Evolutionary conservation across 345 rosid genomes (phyloP).

Genomic region (thale cress (Arabidopsis thaliana)): TAIR10.1 NC_003074.8:8449501-8450000

Average conservation of each 20-base stretch:
- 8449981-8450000: slow-evolving; percentile 77
- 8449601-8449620: slow-evolving; percentile 54
- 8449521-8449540: slow-evolving; percentile 88
- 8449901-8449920: slow-evolving; percentile 51
- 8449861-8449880: slow-evolving; percentile 61
- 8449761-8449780: slow-evolving; percentile 54
- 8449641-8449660: slow-evolving; percentile 55
- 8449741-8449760: slow-evolving; percentile 55
- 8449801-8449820: slow-evolving; percentile 79
- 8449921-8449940: slow-evolving; percentile 65
- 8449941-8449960: slow-evolving; percentile 58
- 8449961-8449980: slow-evolving; percentile 63
- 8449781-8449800: slow-evolving; percentile 70
- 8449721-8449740: slow-evolving; percentile 51
- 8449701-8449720: slow-evolving; percentile 53
- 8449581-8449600: slow-evolving; percentile 63
- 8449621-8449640: slow-evolving; percentile 54
- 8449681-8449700: slow-evolving; percentile 74
- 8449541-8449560: slow-evolving; percentile 60
- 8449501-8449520: slow-evolving; percentile 40
- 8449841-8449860: slow-evolving; percentile 63
- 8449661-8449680: slow-evolving; percentile 71
- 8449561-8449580: slow-evolving; percentile 44
- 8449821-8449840: slow-evolving; percentile 67
- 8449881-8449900: slow-evolving; percentile 65